phyloP scores from a whole-genome alignment of 2,329 filamentous ascomycete genomes.

The Talaromyces amestolkiae region DNA sequence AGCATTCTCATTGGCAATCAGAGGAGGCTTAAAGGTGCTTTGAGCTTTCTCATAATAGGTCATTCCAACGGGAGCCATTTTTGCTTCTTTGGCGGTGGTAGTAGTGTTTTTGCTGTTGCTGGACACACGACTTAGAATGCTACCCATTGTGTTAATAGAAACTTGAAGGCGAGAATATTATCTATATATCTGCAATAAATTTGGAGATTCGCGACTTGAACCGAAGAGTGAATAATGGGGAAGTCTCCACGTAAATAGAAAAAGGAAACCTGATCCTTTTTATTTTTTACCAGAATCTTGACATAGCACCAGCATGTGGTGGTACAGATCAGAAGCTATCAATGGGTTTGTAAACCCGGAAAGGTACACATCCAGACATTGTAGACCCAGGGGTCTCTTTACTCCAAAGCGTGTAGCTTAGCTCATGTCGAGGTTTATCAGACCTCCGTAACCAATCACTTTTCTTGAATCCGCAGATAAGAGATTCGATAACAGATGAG shows the following conservation, averaged over 20 bases:
- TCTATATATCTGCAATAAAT: not conserved
- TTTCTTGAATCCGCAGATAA: not conserved
- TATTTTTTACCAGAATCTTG: not conserved
- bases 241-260: not conserved
- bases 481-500: not conserved
- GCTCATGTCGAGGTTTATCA: not conserved
- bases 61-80: conserved; percentile 33
- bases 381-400: conserved; percentile 3
- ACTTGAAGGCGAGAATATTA: no score
- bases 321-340: not conserved
- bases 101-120: not conserved
- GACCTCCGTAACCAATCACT: not conserved
- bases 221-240: not conserved
- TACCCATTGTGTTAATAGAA: conserved; percentile 5
- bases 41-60: conserved; percentile 59
- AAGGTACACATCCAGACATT: not conserved
- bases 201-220: not conserved
- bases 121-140: conserved; percentile 13
- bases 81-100: conserved; percentile 4
- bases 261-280: conserved; percentile 14
- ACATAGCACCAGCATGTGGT: not conserved
- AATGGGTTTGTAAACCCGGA: not conserved
- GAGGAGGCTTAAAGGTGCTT: conserved; percentile 60
- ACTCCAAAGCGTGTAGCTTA: conserved; percentile 14
- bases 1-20: conserved; percentile 67